Evolutionary conservation across 2,329 filamentous ascomycete species (phyloP).

Genomic region (Lecanoromycetidae sp.): DNA sequence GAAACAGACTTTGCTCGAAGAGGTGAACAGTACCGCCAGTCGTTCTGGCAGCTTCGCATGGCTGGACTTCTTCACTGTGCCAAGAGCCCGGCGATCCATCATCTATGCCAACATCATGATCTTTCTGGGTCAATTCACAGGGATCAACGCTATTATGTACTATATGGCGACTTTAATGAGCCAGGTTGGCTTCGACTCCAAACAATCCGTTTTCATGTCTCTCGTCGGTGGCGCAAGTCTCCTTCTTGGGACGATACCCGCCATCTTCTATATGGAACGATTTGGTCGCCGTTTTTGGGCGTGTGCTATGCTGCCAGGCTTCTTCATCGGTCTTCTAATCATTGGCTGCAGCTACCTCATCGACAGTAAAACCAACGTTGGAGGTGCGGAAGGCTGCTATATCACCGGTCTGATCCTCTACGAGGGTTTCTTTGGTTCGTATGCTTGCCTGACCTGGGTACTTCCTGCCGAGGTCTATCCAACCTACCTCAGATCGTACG

Average conservation of each 20-base stretch:
- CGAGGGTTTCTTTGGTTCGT: conserved; percentile 56
- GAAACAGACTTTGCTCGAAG: conserved; percentile 50
- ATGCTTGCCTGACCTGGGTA: conserved; percentile 54
- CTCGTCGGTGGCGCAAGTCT: conserved; percentile 58
- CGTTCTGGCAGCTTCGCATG: conserved; percentile 49
- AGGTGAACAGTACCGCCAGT: conserved; percentile 40
- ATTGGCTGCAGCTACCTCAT: conserved; percentile 55
- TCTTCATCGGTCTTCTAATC: conserved; percentile 56
- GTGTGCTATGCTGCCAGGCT: conserved; percentile 57
- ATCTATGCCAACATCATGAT: conserved; percentile 61
- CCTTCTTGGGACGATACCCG: conserved; percentile 55
- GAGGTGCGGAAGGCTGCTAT: conserved; percentile 47
- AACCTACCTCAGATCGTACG: conserved; percentile 59
- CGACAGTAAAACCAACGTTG: conserved; percentile 33
- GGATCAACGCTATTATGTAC: conserved; percentile 42
- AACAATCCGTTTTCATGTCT: conserved; percentile 59
- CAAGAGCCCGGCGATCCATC: conserved; percentile 52
- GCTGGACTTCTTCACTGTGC: conserved; percentile 62
- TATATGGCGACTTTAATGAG: conserved; percentile 59
- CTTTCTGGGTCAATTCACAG: conserved; percentile 57
- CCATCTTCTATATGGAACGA: conserved; percentile 58
- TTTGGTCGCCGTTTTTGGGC: conserved; percentile 66
- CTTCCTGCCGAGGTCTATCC: conserved; percentile 59
- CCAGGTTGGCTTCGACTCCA: conserved; percentile 53
- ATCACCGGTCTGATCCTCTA: conserved; percentile 56